Percentiles rank a stretch among this genome's conserved stretches.
These are phyloP conservation scores for Fusarium sp. DNA, from an alignment of 2,329 filamentous ascomycete species.

Conservation along the genomic window DNA sequence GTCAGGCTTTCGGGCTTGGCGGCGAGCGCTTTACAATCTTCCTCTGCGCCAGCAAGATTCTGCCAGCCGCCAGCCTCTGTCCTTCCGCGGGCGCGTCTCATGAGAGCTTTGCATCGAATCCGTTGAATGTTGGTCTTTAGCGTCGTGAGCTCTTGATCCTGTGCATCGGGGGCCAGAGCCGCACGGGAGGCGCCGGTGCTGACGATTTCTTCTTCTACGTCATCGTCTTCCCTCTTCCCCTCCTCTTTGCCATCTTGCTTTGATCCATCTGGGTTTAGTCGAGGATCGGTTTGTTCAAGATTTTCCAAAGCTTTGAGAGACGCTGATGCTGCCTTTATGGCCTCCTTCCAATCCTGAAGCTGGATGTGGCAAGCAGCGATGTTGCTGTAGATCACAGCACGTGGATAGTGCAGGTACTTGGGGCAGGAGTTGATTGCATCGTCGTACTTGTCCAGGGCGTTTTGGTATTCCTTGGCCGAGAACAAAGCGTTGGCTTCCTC, in stretches of 20 bases:
- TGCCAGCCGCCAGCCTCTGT: slow-evolving; percentile 80
- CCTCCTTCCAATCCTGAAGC: slow-evolving; percentile 84
- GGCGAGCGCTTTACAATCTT: slow-evolving; percentile 79
- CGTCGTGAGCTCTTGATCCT: slow-evolving; percentile 30
- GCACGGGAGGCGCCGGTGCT: slow-evolving; percentile 65
- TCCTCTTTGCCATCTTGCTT: slow-evolving; percentile 56
- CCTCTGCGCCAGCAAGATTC: slow-evolving; percentile 76
- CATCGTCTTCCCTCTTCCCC: slow-evolving; percentile 52
- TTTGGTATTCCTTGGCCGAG: slow-evolving; percentile 72
- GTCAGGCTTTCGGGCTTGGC: slow-evolving; percentile 63
- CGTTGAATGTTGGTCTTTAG: slow-evolving; percentile 71
- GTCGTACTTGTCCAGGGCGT: slow-evolving; percentile 84
- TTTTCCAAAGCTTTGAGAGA: slow-evolving; percentile 78
- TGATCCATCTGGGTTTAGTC: slow-evolving; percentile 39
- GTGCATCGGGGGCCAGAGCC: slow-evolving; percentile 49
- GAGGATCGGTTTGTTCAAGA: slow-evolving; percentile 56
- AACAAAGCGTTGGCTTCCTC: slow-evolving; percentile 83
- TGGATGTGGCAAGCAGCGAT: slow-evolving; percentile 90
- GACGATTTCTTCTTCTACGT: slow-evolving; percentile 65
- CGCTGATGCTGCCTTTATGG: slow-evolving; percentile 75
- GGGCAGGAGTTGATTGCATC: slow-evolving; percentile 81
- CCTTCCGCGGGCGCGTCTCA: slow-evolving; percentile 78
- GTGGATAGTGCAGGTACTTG: slow-evolving; percentile 85
- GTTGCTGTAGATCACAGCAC: slow-evolving; percentile 88
- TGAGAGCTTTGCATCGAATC: slow-evolving; percentile 83